These are phyloP conservation scores for Letharia lupina DNA, from an alignment of 495 filamentous ascomycete species.

Conservation along the genomic window DNA sequence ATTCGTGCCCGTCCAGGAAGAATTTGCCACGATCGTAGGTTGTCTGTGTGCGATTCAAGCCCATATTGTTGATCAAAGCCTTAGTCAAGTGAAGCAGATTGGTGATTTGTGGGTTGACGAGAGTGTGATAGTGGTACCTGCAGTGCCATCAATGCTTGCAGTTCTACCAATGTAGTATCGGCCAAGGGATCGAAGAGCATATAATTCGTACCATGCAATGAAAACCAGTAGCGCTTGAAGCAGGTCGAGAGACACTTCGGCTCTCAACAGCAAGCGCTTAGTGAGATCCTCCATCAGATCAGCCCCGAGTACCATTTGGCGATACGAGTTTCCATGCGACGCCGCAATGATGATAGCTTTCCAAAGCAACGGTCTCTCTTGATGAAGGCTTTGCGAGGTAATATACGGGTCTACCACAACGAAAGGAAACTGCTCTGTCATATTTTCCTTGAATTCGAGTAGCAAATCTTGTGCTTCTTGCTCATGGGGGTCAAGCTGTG, in stretches of 20 bases:
- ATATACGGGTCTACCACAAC: not conserved
- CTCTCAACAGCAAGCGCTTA: not conserved
- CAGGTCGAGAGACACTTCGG: not conserved
- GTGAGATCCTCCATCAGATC: not conserved
- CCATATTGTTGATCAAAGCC: not conserved
- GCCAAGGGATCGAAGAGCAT: not conserved
- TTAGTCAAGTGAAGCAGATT: not conserved
- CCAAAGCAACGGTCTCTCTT: not conserved
- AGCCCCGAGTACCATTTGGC: slow-evolving; percentile 1
- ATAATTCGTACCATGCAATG: not conserved
- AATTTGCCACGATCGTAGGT: not conserved
- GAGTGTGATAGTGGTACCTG: slow-evolving; percentile 5
- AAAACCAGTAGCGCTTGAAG: not conserved
- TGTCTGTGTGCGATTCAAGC: not conserved
- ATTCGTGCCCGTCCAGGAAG: not conserved
- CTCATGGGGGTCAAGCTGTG: not conserved
- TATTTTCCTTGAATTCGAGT: not conserved
- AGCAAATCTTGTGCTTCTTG: not conserved
- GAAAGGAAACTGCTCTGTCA: not conserved
- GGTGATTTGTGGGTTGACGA: not conserved
- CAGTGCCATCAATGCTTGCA: not conserved
- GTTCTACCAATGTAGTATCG: not conserved
- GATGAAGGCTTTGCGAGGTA: not conserved
- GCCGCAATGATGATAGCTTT: not conserved
- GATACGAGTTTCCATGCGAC: not conserved